Base-by-base conservation (phyloP, 2,329 filamentous ascomycete genomes). In the Colletotrichum sp. region DNA sequence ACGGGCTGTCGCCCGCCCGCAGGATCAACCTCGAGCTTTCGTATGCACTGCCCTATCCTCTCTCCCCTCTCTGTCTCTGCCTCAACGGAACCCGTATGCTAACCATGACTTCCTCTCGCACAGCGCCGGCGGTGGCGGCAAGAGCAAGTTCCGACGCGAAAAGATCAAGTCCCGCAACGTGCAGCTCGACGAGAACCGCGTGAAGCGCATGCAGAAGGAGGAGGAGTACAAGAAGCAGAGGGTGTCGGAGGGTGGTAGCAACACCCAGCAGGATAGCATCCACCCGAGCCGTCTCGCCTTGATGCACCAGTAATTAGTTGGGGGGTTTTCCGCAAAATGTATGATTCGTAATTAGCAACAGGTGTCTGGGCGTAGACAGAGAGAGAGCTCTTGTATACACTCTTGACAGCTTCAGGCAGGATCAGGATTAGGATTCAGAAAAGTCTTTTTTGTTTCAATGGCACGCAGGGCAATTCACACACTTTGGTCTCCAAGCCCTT, bases 21-120 rank as follows among this genome's bases (percentile, higher is more conserved):
- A 94, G 93, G 85, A 98, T 99, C 81, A 98, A 98, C 83, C 95
- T 98, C 30, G 96, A 98, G 86, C 86, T 99, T 79, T 98, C 96
- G 90, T 95, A 85, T 85, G 93, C 90, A 55, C 32, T 39, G 18
- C 59, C 61, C 52, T 48, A 32, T 32, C 71, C 39, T 64, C 26
- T 66, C 64, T 10, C 14, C 26, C 10, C 28, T 30, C 21, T 14
- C 55, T 4, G 8, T 24, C 30, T 26, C 43, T 26, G n/a, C 4
- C 18, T 13, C 3, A 60, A 77, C 34, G 48, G 9, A 64, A 52
- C 30, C 30, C 12, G 16, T 28, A 28, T 67, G 21, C 69, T 75
- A 68, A 73, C 39, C 10, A 21, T 7, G 34, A 7, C 12, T 34
- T 34, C 2, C 36, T 43, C 16, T 43, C 36, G 36, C 8, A 43